Base-by-base conservation (phyloP, 2,329 filamentous ascomycete species). In the Metarhizium anisopliae region DNA sequence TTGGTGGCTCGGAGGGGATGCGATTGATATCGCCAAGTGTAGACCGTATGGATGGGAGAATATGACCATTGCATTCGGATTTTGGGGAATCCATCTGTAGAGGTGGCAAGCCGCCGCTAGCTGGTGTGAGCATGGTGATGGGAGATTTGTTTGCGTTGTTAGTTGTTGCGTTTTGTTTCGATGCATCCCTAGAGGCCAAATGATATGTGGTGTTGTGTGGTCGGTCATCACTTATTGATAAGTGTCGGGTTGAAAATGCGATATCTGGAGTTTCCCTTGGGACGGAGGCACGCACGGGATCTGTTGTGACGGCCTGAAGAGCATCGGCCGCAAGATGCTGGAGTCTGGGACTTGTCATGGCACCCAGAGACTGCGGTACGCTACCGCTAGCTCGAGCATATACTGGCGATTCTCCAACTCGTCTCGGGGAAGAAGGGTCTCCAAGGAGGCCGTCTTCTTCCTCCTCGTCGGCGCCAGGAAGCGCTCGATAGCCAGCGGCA, bases 401-500 rank as follows among this genome's bases (percentile, higher is more conserved):
- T 45, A 47, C 10, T 4, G 13, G 18, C 25, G 51, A 35, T n/a
- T 50, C 49, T 36, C 35, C 52, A 25, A 40, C 8, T 29, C 32
- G 35, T 13, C n/a, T 43, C n/a, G 25, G 32, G 14, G 11, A 18
- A 30, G 55, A 32, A 7, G 42, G 11, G 20, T 18, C 45, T 25
- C 8, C 14, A 13, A 8, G 58, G 43, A 63, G 67, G 47, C 71
- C 70, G 59, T 75, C 73, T 59, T 74, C 72, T 50, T 75, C 72
- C 14, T 73, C 73, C 54, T 73, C 70, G 55, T 70, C 66, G 55
- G 73, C 74, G 2, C 71, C 72, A 25, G 77, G 74, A 51, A 88
- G 72, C 25, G 80, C 76, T 60, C 77, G 67, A 59, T 73, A 71
- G 59, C 77, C 79, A 56, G 82, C 86, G 64, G 72, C 67, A 60